Evolutionary conservation across 2,329 filamentous ascomycete species (phyloP).

Genomic region (Aspergillus clavatus): DNA sequence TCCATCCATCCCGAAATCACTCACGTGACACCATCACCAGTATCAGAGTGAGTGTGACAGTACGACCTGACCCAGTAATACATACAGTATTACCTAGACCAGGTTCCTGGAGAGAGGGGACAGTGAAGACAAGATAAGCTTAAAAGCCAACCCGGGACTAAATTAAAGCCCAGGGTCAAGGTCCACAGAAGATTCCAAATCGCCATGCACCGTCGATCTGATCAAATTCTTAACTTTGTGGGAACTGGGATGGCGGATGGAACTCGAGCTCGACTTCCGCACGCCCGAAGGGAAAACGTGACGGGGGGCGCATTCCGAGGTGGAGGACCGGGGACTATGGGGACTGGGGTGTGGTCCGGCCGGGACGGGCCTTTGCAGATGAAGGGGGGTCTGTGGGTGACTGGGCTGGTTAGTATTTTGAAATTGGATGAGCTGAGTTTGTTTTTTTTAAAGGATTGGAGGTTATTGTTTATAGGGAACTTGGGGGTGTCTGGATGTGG

Average conservation of each 20-base stretch:
- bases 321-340: no score
- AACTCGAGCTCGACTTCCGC: conserved; percentile 16
- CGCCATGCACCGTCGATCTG: not conserved
- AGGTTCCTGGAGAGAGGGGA: no score
- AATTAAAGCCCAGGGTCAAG: not conserved
- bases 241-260: conserved; percentile 1
- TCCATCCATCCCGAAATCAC: not conserved
- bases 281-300: conserved; percentile 14
- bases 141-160: not conserved
- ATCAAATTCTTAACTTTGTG: conserved; percentile 3
- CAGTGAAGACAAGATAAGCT: not conserved
- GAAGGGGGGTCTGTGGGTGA: not conserved
- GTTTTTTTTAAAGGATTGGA: no score
- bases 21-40: conserved; percentile 5
- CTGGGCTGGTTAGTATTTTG: no score
- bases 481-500: no score
- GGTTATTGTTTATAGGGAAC: no score
- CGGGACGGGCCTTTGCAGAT: conserved; percentile 7
- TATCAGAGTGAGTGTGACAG: not conserved
- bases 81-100: not conserved
- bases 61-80: not conserved
- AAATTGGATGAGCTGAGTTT: not conserved
- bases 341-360: no score
- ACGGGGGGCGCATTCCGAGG: no score
- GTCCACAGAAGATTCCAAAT: not conserved